phyloP scores from a whole-genome alignment of 345 rosid genomes.

The Syzygium jambos region DNA sequence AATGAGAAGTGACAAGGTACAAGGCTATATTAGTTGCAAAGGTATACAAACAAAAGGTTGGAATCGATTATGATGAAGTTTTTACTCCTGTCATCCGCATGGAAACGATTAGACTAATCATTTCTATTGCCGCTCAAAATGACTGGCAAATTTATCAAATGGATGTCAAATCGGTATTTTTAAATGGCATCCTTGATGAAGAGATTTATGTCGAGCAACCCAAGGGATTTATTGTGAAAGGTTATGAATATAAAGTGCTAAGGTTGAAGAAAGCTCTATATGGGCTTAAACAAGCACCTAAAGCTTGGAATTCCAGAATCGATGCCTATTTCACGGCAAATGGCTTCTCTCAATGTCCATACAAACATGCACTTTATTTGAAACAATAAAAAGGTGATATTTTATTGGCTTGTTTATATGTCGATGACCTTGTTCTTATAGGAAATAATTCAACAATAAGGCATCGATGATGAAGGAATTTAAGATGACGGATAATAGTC shows the following conservation, averaged over 20 bases:
- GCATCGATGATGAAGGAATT: too few relatives aligned
- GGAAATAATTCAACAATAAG: too few relatives aligned
- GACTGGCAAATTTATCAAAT: neutral
- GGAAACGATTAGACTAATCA: neutral
- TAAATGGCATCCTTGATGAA: neutral
- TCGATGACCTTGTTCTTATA: too few relatives aligned
- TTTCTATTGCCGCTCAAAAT: neutral
- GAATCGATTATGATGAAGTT: neutral
- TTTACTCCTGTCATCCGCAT: neutral
- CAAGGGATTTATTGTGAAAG: neutral
- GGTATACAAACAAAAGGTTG: neutral
- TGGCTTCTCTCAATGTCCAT: neutral
- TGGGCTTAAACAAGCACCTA: neutral
- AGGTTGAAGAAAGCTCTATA: neutral
- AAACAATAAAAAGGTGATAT: neutral
- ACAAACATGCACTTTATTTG: neutral
- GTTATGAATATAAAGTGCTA: neutral
- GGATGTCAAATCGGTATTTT: slow-evolving; percentile 2
- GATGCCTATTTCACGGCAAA: neutral
- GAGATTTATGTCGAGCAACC: neutral
- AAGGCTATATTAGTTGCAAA: neutral
- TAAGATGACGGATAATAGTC: too few relatives aligned
- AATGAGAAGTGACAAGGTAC: neutral
- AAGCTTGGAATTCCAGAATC: neutral
- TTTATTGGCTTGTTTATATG: neutral